Evolutionary conservation across 352 stramenopile genomes (phyloP).

Genomic region (Pythium periplocum): DNA sequence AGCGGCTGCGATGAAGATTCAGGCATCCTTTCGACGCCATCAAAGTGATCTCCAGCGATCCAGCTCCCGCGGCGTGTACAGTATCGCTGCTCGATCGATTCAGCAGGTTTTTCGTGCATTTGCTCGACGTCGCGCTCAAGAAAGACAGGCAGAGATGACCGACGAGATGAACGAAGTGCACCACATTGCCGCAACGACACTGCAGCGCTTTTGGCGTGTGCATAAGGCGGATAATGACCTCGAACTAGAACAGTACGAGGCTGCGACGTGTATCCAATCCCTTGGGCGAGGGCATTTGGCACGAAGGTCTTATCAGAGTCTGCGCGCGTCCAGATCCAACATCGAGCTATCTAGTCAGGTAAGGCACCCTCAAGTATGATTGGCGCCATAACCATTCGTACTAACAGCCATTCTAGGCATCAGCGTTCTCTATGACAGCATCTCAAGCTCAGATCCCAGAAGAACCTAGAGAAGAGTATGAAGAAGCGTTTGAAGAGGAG

Average conservation of each 20-base stretch:
- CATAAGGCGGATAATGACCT: constrained; percentile 14
- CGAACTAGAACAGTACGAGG: constrained; percentile 36
- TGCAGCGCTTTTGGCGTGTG: constrained; percentile 47
- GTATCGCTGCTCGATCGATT: constrained; percentile 44
- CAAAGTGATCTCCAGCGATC: constrained; percentile 1
- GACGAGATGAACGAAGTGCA: constrained; percentile 39
- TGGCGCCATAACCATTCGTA: no score
- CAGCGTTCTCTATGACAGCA: constrained; percentile 12
- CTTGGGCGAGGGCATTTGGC: constrained; percentile 47
- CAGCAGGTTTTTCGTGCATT: constrained; percentile 37
- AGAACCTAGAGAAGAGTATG: constrained; percentile 12
- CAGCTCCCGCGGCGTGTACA: constrained; percentile 28
- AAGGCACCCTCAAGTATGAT: no score
- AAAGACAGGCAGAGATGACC: constrained; percentile 24
- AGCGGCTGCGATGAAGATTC: constrained; percentile 41
- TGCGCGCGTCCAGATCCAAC: constrained; percentile 20
- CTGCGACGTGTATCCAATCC: constrained; percentile 68
- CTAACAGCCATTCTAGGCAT: not conserved
- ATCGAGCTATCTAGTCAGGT: not conserved
- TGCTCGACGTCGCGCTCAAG: constrained; percentile 9
- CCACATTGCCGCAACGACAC: constrained; percentile 42
- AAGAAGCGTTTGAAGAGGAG: constrained; percentile 7
- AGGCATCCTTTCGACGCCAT: constrained; percentile 34
- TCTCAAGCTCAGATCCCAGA: constrained; percentile 3
- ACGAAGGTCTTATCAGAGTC: constrained; percentile 43